A percentile compares a stretch with the other conserved stretches of the same genome.
Conservation (phyloP, 2,329 filamentous ascomycete genomes). For the Lithohypha guttulata region DNA sequence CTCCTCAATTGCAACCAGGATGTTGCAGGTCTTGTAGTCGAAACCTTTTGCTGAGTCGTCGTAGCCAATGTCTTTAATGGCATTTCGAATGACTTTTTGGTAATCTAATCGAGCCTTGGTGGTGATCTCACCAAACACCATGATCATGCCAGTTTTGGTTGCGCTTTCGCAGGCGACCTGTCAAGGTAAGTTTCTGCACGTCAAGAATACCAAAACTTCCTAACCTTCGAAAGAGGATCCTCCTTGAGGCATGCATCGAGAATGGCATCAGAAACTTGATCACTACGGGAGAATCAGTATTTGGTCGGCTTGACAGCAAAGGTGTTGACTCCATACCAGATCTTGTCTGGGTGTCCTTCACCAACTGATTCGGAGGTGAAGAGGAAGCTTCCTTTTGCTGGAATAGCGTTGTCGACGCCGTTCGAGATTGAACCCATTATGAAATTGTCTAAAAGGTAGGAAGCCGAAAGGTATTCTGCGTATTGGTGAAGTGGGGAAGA, state of each 20-base stretch:
- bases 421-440: slow-evolving; percentile 17
- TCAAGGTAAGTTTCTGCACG: slow-evolving; percentile 7
- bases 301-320: slow-evolving; percentile 5
- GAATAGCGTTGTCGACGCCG: slow-evolving; percentile 28
- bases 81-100: slow-evolving; percentile 88
- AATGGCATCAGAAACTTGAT: slow-evolving; percentile 96
- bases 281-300: slow-evolving; percentile 36
- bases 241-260: slow-evolving; percentile 94
- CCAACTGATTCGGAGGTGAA: slow-evolving; percentile 87
- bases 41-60: slow-evolving; percentile 96
- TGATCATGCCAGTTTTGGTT: slow-evolving; percentile 99
- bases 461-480: too few relatives aligned
- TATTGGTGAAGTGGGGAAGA: too few relatives aligned
- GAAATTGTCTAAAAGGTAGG: not conserved
- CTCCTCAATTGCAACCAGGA: slow-evolving; percentile 97
- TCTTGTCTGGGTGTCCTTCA: slow-evolving; percentile 92
- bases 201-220: not conserved
- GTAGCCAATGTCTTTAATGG: slow-evolving; percentile 98
- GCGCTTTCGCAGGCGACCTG: slow-evolving; percentile 92
- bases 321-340: slow-evolving; percentile 48
- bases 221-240: slow-evolving; percentile 88
- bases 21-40: slow-evolving; percentile 99
- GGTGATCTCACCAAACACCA: slow-evolving; percentile 98
- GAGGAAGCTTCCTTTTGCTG: slow-evolving; percentile 57
- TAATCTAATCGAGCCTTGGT: slow-evolving; percentile 94